phyloP scores from a whole-genome alignment of 1,284 basidiomycete species.

The Cerrena zonata region DNA sequence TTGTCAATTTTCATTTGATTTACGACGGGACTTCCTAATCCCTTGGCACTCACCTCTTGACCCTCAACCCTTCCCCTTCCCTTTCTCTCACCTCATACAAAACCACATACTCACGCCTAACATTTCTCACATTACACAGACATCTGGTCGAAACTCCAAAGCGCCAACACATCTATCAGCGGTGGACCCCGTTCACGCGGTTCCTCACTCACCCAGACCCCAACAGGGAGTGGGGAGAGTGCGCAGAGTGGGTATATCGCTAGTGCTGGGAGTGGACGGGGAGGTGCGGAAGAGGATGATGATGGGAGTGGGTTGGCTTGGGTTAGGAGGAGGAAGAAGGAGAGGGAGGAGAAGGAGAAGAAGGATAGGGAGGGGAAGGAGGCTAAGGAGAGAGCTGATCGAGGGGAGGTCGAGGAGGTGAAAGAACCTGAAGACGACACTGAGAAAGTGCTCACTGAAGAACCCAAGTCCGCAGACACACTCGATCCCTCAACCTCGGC shows the following conservation, averaged over 20 bases:
- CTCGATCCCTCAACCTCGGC: slow-evolving; percentile 5
- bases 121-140: slow-evolving; percentile 11
- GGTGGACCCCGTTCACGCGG: slow-evolving; percentile 19
- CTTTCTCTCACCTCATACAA: background rate
- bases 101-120: background rate
- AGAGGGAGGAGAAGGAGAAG: slow-evolving; percentile 34
- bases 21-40: too few species aligned
- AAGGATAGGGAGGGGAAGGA: slow-evolving; percentile 21
- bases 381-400: slow-evolving; percentile 9
- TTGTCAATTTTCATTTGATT: too few species aligned
- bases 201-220: slow-evolving; percentile 4
- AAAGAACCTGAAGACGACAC: slow-evolving; percentile 5
- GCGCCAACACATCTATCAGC: slow-evolving; percentile 20
- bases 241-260: slow-evolving; percentile 5
- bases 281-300: slow-evolving; percentile 38
- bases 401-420: background rate
- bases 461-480: background rate
- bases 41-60: too few species aligned
- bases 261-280: slow-evolving; percentile 17
- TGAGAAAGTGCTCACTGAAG: background rate
- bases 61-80: background rate
- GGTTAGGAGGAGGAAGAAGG: slow-evolving; percentile 55
- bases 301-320: slow-evolving; percentile 74
- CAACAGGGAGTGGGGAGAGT: slow-evolving; percentile 5
- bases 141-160: slow-evolving; percentile 39